Percentiles rank a stretch among this genome's conserved stretches.
Evolutionary conservation across 2,329 filamentous ascomycete genomes (phyloP).

Genomic region (Zymoseptoria pseudotritici): DNA sequence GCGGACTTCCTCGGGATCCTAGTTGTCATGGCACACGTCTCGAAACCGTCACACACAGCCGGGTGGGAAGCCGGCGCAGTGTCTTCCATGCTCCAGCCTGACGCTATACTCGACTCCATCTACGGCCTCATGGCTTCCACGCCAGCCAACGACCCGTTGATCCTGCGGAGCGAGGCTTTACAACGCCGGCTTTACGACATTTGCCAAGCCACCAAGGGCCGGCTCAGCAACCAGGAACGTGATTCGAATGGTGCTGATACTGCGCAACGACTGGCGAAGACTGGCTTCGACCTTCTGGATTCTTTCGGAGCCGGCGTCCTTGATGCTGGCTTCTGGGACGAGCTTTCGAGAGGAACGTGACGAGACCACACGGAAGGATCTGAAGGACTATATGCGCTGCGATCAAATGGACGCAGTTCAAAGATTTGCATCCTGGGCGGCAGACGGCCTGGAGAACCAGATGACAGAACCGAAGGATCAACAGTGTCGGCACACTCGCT

Average conservation of each 20-base stretch:
- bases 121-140: constrained; percentile 16
- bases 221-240: constrained; percentile 5
- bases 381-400: neutral
- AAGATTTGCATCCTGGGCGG: no score
- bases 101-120: constrained; percentile 14
- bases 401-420: neutral
- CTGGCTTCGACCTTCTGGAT: constrained; percentile 1
- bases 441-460: neutral
- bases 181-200: constrained; percentile 11
- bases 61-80: constrained; percentile 23
- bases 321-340: constrained; percentile 12
- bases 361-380: neutral
- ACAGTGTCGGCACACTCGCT: neutral
- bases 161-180: constrained; percentile 13
- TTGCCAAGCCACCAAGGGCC: constrained; percentile 17
- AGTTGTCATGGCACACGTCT: constrained; percentile 16
- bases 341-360: neutral
- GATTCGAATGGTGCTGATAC: constrained; percentile 1
- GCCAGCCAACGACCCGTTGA: constrained; percentile 14
- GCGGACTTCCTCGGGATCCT: constrained; percentile 20
- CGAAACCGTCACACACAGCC: constrained; percentile 8
- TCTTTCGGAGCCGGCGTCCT: constrained; percentile 13
- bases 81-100: constrained; percentile 20
- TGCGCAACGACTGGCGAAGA: neutral
- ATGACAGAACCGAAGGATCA: neutral